Percentiles rank a stretch among this genome's conserved stretches.
Conservation (phyloP, 2,329 filamentous ascomycete genomes). For the Paradendryphiella salina region DNA sequence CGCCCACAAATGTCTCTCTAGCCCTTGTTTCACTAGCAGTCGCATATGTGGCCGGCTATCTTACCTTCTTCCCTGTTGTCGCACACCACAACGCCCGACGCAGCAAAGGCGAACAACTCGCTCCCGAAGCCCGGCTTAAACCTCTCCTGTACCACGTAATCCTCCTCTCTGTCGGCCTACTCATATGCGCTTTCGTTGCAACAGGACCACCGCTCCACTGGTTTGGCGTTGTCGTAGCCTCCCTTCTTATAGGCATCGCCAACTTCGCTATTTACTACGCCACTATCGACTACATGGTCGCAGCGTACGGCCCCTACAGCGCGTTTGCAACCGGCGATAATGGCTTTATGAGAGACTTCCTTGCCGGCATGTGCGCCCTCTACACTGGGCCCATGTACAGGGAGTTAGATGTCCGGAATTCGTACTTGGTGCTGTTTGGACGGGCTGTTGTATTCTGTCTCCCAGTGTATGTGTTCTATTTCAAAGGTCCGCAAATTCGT, state of each 20-base stretch:
- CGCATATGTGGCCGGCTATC: conserved; percentile 62
- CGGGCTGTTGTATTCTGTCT: conserved; percentile 55
- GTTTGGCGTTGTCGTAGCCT: conserved; percentile 58
- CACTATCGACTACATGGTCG: conserved; percentile 77
- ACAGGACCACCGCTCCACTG: conserved; percentile 65
- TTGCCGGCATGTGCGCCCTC: conserved; percentile 71
- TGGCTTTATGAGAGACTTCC: conserved; percentile 71
- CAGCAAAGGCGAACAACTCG: conserved; percentile 52
- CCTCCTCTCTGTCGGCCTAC: conserved; percentile 65
- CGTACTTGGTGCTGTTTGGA: conserved; percentile 51
- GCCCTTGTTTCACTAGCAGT: conserved; percentile 56
- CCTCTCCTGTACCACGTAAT: conserved; percentile 65
- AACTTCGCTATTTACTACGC: conserved; percentile 73
- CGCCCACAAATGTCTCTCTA: conserved; percentile 59
- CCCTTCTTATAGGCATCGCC: conserved; percentile 64
- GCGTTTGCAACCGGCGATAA: conserved; percentile 79
- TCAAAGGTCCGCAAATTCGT: neutral
- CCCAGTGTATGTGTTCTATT: conserved; percentile 61
- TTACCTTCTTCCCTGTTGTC: conserved; percentile 56
- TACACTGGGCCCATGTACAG: conserved; percentile 44
- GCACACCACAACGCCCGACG: conserved; percentile 51
- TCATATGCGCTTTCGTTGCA: conserved; percentile 65
- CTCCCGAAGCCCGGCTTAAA: conserved; percentile 67
- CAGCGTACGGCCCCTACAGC: conserved; percentile 67
- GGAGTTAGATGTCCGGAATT: conserved; percentile 26